Evolutionary conservation across 805 yeast species (phyloP), one percentile per base, ranked within the genome.

Genomic region (Saccharomycopsis selenospora): DNA sequence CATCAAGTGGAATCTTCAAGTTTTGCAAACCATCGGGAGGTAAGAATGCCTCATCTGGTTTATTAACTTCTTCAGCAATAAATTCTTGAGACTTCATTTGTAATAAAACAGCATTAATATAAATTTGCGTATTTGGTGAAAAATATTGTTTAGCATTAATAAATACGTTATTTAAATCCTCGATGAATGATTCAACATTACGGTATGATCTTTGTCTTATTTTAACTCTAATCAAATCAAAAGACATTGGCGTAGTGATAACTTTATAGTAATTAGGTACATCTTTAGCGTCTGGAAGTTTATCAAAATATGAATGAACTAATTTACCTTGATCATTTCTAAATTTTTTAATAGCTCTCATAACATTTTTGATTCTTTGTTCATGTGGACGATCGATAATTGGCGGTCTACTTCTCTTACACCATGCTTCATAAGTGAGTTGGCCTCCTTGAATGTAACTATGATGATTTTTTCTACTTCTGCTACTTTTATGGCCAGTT

Each of bases 351-450:
- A 93, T 70, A 43, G 78, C 80, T 62, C 95, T 79, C 71, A 93
- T 67, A 33, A 93, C 81, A 56, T 87, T 80, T 64, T 91, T 90
- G 65, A 91, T 89, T 54, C 97, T 73, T 60, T 88, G 88, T 65
- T 93, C 97, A 64, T 84, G 90, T 4, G 95, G 95, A 61, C 80
- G 83, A 63, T 86, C 95, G 43, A 88, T 87, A 49, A 87, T 83
- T 2, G 96, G 95, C 3, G 96, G 96, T 57, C 95, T 75, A 17
- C 95, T 95, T 59, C 95, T 75, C 63, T 86, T 82, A 28, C 78
- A 75, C 57, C 87, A 52, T 4, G 55, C 55, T 20, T 50, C 54
- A 25, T 47, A 50, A 14, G 51, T 51, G 7, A 48, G 29, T 14
- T 51, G 48, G 3, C 27, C 40, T 4, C 24, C 41, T 20, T 14